Conservation (phyloP, 495 filamentous ascomycete species). For the Aspergillus bertholletiae region DNA sequence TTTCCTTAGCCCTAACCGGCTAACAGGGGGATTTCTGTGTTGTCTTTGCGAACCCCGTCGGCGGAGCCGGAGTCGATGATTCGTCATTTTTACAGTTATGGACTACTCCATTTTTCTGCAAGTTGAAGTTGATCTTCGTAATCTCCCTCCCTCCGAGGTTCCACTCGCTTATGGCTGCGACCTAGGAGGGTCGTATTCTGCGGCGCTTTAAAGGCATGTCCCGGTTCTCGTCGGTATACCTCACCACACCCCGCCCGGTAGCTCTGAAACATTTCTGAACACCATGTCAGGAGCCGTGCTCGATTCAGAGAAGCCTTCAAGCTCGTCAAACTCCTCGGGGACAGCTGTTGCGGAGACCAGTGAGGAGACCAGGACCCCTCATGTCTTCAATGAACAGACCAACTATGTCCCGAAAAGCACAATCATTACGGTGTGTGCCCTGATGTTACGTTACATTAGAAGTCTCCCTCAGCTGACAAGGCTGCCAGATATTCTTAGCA, state of each 20-base stretch:
- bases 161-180: slow-evolving; percentile 1
- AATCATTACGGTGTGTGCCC: slow-evolving; percentile 43
- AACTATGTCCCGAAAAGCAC: slow-evolving; percentile 50
- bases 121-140: background rate
- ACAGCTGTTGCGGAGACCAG: background rate
- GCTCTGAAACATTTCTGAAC: background rate
- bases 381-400: slow-evolving; percentile 51
- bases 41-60: background rate
- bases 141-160: background rate
- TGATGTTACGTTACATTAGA: background rate
- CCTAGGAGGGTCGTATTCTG: background rate
- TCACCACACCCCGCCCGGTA: background rate
- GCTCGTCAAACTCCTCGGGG: background rate
- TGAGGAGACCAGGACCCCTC: slow-evolving; percentile 14
- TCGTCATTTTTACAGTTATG: background rate
- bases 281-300: background rate
- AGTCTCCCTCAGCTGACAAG: background rate
- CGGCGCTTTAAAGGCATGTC: background rate
- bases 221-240: background rate
- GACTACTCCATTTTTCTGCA: background rate
- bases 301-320: background rate
- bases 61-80: background rate
- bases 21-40: background rate
- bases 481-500: slow-evolving; percentile 48
- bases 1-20: slow-evolving; percentile 6